Evolutionary conservation across 352 stramenopile genomes (phyloP), one percentile per base, ranked within the genome.

Genomic region (Phytophthora sansomeana): DNA sequence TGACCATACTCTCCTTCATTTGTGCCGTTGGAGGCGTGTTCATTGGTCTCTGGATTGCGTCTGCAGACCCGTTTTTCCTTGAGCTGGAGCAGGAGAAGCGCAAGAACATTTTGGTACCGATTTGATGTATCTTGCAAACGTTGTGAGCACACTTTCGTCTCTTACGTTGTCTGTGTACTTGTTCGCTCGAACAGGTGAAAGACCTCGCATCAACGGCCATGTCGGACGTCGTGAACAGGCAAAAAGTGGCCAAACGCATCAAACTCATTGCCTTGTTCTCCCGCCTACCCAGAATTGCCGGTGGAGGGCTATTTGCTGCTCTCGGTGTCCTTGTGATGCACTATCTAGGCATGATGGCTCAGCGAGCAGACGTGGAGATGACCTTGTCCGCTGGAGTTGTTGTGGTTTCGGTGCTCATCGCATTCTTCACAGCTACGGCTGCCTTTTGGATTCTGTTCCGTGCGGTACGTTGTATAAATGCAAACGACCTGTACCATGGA

Each of bases 381-480:
- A 61, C 58, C 3, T 77, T 83, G 19, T 63, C 81, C 21, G 48
- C 55, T n/a, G 75, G 72, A 1, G 46, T 88, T 50, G 72, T 88
- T 29, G 74, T 75, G 8, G 41, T 77, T 6, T 92, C 81, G 9
- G 83, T 70, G 9, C 48, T 78, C 6, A 84, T 92, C 24, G 81
- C 81, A 6, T 88, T 85, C 30, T 75, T 81, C 42, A 77, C 81
- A 8, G 81, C 81, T 1, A 90, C 69, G 17, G 78, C 81, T 3
- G 81, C 77, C 21, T 90, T 90, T 38, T 92, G 81, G 83, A 92
- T 89, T 48, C 49, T 92, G 10, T 90, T 90, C 30, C 83, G 81
- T 41, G 77, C 71, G 21, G 81, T 88, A 72, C 17, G 39, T 28
- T 14, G 16, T 10, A 9, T n/a, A n/a, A n/a, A n/a, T n/a, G n/a